A percentile compares a stretch with the other conserved stretches of the same genome.
These are phyloP conservation scores for Penicillium turbatum DNA, from an alignment of 495 filamentous ascomycete species.

Conservation along the genomic window DNA sequence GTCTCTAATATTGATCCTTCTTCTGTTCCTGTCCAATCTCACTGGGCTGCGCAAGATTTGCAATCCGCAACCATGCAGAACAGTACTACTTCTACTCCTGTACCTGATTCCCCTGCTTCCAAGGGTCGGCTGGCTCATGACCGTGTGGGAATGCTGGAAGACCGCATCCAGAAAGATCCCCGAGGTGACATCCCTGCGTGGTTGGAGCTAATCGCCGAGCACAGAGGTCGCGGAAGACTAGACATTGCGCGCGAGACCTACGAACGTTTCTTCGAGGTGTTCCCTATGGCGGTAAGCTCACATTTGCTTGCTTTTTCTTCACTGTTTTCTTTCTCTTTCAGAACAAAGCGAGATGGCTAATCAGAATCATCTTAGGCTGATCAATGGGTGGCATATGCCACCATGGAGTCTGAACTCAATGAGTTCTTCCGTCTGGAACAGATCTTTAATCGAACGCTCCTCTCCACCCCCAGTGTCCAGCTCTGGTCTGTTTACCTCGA, in stretches of 20 bases:
- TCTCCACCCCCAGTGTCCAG: conserved; percentile 69
- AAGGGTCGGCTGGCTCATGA: conserved; percentile 68
- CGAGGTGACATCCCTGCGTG: conserved; percentile 87
- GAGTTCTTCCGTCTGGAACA: conserved; percentile 71
- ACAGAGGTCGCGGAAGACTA: conserved; percentile 73
- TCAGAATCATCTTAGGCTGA: conserved; percentile 61
- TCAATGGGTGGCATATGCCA: conserved; percentile 78
- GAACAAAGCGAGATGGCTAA: conserved; percentile 4
- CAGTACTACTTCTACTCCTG: conserved; percentile 38
- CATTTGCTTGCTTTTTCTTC: conserved; percentile 5
- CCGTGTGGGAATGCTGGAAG: conserved; percentile 78
- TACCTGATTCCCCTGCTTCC: conserved; percentile 39
- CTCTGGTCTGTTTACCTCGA: conserved; percentile 94
- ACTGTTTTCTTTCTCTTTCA: not conserved
- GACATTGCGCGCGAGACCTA: conserved; percentile 77
- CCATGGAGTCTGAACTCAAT: conserved; percentile 81
- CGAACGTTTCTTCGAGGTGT: conserved; percentile 79
- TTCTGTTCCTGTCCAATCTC: conserved; percentile 39
- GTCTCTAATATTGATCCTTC: conserved; percentile 46
- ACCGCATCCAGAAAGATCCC: conserved; percentile 85
- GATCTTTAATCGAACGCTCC: conserved; percentile 72
- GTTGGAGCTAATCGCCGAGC: conserved; percentile 79
- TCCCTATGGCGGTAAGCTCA: conserved; percentile 80
- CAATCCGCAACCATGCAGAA: conserved; percentile 33
- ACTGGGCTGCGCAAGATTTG: conserved; percentile 40